Evolutionary conservation across 1,139 yeast species (phyloP).

Genomic region (Hyphopichia wangnamkhiaoensis): DNA sequence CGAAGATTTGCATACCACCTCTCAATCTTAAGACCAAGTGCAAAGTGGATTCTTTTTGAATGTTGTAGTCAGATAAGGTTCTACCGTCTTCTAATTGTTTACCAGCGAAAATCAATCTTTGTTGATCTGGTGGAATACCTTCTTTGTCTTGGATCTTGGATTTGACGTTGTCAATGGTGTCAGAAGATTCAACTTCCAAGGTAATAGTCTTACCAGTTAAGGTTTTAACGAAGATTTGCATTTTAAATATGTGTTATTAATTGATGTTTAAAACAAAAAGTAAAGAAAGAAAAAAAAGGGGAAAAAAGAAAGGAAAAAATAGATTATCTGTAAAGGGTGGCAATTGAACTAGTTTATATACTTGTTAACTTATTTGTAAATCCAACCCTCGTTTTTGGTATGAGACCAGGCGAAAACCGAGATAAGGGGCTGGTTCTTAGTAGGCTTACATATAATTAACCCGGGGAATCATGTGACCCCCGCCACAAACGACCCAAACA

Average conservation of each 20-base stretch:
- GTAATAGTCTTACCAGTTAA: constrained; percentile 98
- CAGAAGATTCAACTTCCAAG: constrained; percentile 98
- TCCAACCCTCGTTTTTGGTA: background rate
- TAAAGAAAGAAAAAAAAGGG: background rate
- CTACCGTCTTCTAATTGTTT: constrained; percentile 99
- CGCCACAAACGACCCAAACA: too few species aligned
- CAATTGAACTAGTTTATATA: constrained; percentile 10
- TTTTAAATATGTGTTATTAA: constrained; percentile 24
- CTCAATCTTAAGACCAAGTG: constrained; percentile 95
- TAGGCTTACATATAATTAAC: too few species aligned
- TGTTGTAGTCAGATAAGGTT: constrained; percentile 52
- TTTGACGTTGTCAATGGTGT: constrained; percentile 99
- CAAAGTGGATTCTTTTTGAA: constrained; percentile 58
- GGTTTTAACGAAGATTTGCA: constrained; percentile 97
- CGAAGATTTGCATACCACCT: constrained; percentile 99
- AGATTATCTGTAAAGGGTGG: constrained; percentile 7
- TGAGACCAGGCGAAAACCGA: background rate
- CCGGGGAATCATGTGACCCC: constrained; percentile 2
- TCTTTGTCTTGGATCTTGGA: constrained; percentile 99
- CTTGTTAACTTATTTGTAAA: background rate
- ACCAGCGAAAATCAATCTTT: constrained; percentile 99
- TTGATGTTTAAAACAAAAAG: background rate
- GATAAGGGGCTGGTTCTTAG: constrained; percentile 5
- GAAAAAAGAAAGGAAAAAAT: background rate
- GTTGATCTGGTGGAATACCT: constrained; percentile 99